Conservation (phyloP, 1,139 yeast species). For the Candida pseudocylindracea region DNA sequence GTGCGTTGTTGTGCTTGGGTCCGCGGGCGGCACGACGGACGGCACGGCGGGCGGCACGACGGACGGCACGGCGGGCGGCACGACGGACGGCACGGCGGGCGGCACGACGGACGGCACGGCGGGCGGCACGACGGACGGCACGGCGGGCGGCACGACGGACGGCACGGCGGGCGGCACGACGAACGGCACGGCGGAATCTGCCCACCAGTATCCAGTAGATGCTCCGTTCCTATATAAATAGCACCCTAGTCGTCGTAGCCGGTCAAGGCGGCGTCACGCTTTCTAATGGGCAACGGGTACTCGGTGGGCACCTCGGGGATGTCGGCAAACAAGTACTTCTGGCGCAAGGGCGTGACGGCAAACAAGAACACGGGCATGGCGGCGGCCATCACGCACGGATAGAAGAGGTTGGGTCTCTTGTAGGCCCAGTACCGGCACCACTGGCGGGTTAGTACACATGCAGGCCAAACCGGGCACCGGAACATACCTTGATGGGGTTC, state of each 20-base stretch:
- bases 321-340: conserved; percentile 43
- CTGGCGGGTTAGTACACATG: conserved; percentile 16
- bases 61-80: too few relatives aligned
- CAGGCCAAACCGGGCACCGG: not conserved
- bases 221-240: not conserved
- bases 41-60: too few relatives aligned
- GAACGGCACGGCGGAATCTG: too few relatives aligned
- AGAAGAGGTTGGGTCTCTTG: conserved; percentile 59
- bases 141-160: too few relatives aligned
- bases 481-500: conserved; percentile 41
- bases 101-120: too few relatives aligned
- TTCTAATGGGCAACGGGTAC: conserved; percentile 45
- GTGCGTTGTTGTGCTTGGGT: too few relatives aligned
- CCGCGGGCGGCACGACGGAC: too few relatives aligned
- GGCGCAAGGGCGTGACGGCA: conserved; percentile 41
- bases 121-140: too few relatives aligned
- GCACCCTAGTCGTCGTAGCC: conserved; percentile 30
- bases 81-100: too few relatives aligned
- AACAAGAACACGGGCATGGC: conserved; percentile 43
- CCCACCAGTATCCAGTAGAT: too few relatives aligned
- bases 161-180: too few relatives aligned
- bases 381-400: conserved; percentile 42
- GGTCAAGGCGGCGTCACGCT: conserved; percentile 22
- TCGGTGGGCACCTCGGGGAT: conserved; percentile 45
- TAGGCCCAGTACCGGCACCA: conserved; percentile 68